Evolutionary conservation across 257 asterid species (phyloP), one percentile per base, ranked within the genome.

Genomic region (Lycium barbarum): DNA sequence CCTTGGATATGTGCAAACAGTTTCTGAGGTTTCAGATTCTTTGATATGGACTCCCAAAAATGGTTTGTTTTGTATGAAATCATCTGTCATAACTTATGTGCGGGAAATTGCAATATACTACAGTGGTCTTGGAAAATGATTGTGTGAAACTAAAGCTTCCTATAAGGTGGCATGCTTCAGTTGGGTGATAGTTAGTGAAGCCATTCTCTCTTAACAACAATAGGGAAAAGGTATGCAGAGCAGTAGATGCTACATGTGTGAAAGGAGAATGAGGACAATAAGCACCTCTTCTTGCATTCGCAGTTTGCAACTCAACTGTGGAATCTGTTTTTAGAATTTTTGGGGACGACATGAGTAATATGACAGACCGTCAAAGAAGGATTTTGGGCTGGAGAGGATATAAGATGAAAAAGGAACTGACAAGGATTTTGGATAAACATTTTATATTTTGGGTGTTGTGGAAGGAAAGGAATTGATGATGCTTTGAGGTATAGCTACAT

Each of bases 381-480:
- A 70, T 70, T 38, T 70, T 2, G 78, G 78, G 78, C 78, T 70
- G 53, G 54, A 70, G 45, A 40, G 53, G 54, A 38, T 70, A 70
- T 70, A 20, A 70, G 78, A 70, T 38, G 26, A 38, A 40, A 38
- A 38, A 14, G 53, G 78, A 17, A 68, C 7, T 68, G 45, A 68
- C 2, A 9, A 17, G 7, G 15, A 62, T 62, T 36, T 70, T 57
- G 20, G 54, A 38, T 10, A n/a, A 70, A 38, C 26, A 17, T 40
- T 70, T 33, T 49, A 70, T 70, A 26, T 2, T 11, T 68, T 70
- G 33, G 20, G 62, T 57, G 20, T 57, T 38, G 26, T 70, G 54
- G 33, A 38, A 17, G 9, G 78, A 3, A 9, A 38, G 78, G 53
- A 7, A 38, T 20, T 71, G 40, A 40, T 71, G 55, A 18, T 40